Percentiles rank a stretch among this genome's conserved stretches.
Evolutionary conservation across 495 filamentous ascomycete species (phyloP).

Genomic region (Gamarada debralockiae): DNA sequence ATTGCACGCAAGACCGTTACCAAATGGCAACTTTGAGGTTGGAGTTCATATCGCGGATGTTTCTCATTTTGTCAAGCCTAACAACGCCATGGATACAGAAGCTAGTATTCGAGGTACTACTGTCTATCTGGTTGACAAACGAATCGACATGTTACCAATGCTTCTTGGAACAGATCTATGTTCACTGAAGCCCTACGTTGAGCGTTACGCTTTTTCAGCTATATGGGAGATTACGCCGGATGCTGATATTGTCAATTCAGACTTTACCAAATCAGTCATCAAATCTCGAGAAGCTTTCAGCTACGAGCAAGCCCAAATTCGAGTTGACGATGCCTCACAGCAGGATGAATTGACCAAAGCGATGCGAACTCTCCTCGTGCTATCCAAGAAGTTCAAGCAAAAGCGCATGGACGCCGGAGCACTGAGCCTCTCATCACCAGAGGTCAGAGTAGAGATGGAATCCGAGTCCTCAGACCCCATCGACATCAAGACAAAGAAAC

Average conservation of each 20-base stretch:
- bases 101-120: conserved; percentile 92
- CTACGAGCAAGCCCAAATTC: conserved; percentile 91
- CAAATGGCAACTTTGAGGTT: conserved; percentile 93
- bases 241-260: conserved; percentile 74
- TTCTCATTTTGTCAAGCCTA: conserved; percentile 95
- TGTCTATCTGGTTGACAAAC: conserved; percentile 96
- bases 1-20: conserved; percentile 76
- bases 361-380: conserved; percentile 80
- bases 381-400: conserved; percentile 91
- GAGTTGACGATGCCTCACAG: conserved; percentile 83
- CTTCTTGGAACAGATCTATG: conserved; percentile 94
- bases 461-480: conserved; percentile 94
- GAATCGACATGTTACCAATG: conserved; percentile 98
- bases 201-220: conserved; percentile 93
- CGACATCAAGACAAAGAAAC: conserved; percentile 90
- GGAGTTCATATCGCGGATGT: conserved; percentile 99
- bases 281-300: conserved; percentile 96
- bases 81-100: conserved; percentile 95
- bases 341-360: conserved; percentile 85
- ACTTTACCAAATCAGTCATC: conserved; percentile 97
- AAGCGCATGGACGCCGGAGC: conserved; percentile 96
- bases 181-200: conserved; percentile 95
- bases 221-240: conserved; percentile 88
- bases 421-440: conserved; percentile 89
- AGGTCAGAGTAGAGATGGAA: conserved; percentile 90